These are phyloP conservation scores for Pterocarpus macrocarpus DNA, from an alignment of 306 rosid genomes.

Conservation along the genomic window DNA sequence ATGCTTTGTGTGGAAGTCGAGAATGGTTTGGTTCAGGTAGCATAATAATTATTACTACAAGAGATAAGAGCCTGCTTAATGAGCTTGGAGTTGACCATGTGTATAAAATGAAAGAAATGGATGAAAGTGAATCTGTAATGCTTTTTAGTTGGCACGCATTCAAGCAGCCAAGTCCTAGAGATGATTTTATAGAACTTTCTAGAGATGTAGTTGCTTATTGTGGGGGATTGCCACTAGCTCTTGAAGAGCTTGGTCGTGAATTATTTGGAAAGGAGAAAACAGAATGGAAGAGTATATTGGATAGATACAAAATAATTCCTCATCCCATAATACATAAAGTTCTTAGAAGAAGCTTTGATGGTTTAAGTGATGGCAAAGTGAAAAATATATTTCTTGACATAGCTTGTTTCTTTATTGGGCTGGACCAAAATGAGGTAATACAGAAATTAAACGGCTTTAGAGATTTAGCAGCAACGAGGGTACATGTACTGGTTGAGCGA, in stretches of 20 bases:
- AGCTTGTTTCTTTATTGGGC: slow-evolving; percentile 15
- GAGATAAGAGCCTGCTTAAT: slow-evolving; percentile 1
- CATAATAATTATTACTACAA: slow-evolving; percentile 6
- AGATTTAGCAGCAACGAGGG: background rate
- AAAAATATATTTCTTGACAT: slow-evolving; percentile 14
- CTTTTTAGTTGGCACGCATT: background rate
- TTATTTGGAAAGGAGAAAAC: background rate
- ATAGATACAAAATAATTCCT: background rate
- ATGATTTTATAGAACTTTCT: background rate
- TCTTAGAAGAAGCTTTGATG: slow-evolving; percentile 22
- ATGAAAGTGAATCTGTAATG: background rate
- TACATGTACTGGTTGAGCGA: background rate
- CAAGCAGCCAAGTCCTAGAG: background rate
- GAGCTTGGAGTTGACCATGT: background rate
- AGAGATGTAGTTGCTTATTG: background rate
- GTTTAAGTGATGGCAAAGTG: background rate
- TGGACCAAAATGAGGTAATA: background rate
- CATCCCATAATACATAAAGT: background rate
- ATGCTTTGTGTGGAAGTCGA: slow-evolving; percentile 24
- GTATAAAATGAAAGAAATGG: background rate
- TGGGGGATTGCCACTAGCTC: background rate
- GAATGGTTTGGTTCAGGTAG: slow-evolving; percentile 17
- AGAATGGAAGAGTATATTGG: background rate
- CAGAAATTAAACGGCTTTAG: background rate
- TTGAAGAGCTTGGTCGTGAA: background rate